Conservation (phyloP, 2,329 filamentous ascomycete species). For the Metarhizium rileyi region DNA sequence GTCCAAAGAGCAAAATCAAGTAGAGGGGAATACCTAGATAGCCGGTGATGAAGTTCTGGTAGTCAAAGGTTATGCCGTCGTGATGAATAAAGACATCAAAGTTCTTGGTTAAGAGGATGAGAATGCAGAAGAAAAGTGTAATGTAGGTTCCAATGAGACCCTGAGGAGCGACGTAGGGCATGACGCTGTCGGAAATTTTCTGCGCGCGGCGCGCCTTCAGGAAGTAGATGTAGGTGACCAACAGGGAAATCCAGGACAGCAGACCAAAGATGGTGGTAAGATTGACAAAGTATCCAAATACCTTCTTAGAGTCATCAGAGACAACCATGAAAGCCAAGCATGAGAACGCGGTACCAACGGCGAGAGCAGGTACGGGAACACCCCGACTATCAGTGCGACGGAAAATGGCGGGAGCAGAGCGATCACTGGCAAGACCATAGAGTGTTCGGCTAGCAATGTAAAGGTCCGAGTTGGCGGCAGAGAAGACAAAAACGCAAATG, state of each 20-base stretch:
- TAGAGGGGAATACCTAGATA: constrained; percentile 72
- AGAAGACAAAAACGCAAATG: constrained; percentile 68
- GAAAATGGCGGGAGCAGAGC: constrained; percentile 63
- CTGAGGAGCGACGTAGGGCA: constrained; percentile 61
- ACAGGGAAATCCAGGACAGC: constrained; percentile 57
- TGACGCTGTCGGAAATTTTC: constrained; percentile 39
- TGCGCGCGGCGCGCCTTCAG: constrained; percentile 53
- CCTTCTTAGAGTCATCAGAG: constrained; percentile 40
- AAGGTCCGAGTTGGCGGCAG: constrained; percentile 66
- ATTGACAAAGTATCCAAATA: constrained; percentile 60
- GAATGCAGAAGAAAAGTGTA: constrained; percentile 58
- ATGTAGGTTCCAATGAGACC: constrained; percentile 60
- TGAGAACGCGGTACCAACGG: constrained; percentile 49
- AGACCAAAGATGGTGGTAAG: constrained; percentile 58
- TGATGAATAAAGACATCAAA: constrained; percentile 57
- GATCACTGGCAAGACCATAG: constrained; percentile 62
- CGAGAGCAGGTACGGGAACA: constrained; percentile 59
- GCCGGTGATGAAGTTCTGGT: constrained; percentile 68
- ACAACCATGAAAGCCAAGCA: constrained; percentile 63
- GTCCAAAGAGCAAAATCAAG: constrained; percentile 57
- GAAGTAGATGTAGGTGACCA: constrained; percentile 59
- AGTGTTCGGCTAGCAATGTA: constrained; percentile 67
- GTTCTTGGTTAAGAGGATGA: constrained; percentile 77
- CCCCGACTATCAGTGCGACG: constrained; percentile 61
- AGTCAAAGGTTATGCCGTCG: constrained; percentile 50